Percentiles rank a stretch among this genome's conserved stretches.
Evolutionary conservation across 2,329 filamentous ascomycete genomes (phyloP).

Genomic region (Aspergillus hortae): DNA sequence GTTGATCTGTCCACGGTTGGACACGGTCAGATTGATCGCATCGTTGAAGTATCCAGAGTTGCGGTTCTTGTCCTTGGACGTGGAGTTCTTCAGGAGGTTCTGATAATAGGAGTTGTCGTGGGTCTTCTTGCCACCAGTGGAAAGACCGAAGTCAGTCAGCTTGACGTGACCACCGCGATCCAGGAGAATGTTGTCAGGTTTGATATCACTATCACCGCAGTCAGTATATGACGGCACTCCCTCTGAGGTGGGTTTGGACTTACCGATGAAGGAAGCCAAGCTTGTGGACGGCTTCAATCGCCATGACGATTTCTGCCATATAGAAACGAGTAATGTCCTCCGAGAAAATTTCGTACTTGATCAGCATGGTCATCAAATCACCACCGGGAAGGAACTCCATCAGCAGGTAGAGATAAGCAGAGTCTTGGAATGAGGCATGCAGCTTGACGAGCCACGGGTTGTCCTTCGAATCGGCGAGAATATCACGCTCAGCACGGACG

Average conservation of each 20-base stretch:
- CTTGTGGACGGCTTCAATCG: slow-evolving; percentile 98
- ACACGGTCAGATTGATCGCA: slow-evolving; percentile 96
- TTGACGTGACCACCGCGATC: slow-evolving; percentile 97
- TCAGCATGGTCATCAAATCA: slow-evolving; percentile 99
- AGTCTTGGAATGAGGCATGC: slow-evolving; percentile 96
- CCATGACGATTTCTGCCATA: slow-evolving; percentile 95
- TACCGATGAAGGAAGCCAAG: slow-evolving; percentile 98
- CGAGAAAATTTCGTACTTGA: slow-evolving; percentile 99
- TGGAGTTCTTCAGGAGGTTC: slow-evolving; percentile 82
- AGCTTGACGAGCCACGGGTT: slow-evolving; percentile 99
- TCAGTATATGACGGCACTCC: slow-evolving; percentile 16
- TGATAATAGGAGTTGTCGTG: slow-evolving; percentile 99
- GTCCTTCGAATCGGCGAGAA: slow-evolving; percentile 90
- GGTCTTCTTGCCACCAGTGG: slow-evolving; percentile 95
- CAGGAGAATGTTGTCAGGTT: slow-evolving; percentile 96
- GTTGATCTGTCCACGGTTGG: slow-evolving; percentile 96
- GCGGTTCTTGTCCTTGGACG: slow-evolving; percentile 68
- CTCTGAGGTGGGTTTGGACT: slow-evolving; percentile 27
- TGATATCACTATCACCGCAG: slow-evolving; percentile 72
- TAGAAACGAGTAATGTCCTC: slow-evolving; percentile 99
- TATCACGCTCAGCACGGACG: slow-evolving; percentile 95
- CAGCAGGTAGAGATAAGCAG: slow-evolving; percentile 94
- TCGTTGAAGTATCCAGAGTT: slow-evolving; percentile 88
- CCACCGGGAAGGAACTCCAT: slow-evolving; percentile 99
- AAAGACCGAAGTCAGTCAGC: slow-evolving; percentile 95